Evolutionary conservation across 805 yeast genomes (phyloP), one percentile per base, ranked within the genome.

Genomic region (Zygotorulaspora danielsina): DNA sequence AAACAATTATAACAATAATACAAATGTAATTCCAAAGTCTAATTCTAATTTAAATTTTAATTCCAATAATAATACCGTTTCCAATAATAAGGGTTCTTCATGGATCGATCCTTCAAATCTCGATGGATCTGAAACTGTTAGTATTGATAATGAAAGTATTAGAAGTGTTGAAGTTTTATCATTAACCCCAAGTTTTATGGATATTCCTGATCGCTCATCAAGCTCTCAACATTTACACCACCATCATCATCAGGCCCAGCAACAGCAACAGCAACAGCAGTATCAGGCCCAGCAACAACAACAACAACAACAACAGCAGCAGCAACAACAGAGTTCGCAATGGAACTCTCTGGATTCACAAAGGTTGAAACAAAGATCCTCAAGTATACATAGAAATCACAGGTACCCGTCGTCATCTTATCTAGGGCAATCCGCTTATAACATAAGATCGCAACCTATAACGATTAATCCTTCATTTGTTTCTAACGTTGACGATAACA

Each of bases 131-230:
- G 49, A 42, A 10, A 32, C 36, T 31, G 39, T n/a, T 18, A 38
- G 39, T 16, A 22, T 22, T 26, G 49, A 52, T 28, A 48, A 46
- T 22, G 53, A 49, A 25, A 52, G 50, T 39, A 41, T 51, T 3
- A 50, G 49, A 26, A 57, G 63, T 37, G 69, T 66, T 4, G 72
- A 66, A 43, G 71, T 65, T 4, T 39, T 66, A 10, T 64, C 71
- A 0, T 38, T 67, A 31, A 66, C 69, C 4, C 71, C 72, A 5
- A 60, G 67, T 32, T 66, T 66, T 37, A 57, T 64, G 59, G 72
- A 67, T 44, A 61, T 61, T 26, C 65, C 65, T 5, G 59, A 53
- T 12, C 39, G 43, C 19, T 32, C 38, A 9, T 35, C 48, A 25
- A 41, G 36, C 20, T 33, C 28, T 12, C 46, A 28, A 31, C 36